A percentile compares a stretch with the other conserved stretches of the same genome.
phyloP scores from a whole-genome alignment of 345 rosid species.

The Murraya koenigii region DNA sequence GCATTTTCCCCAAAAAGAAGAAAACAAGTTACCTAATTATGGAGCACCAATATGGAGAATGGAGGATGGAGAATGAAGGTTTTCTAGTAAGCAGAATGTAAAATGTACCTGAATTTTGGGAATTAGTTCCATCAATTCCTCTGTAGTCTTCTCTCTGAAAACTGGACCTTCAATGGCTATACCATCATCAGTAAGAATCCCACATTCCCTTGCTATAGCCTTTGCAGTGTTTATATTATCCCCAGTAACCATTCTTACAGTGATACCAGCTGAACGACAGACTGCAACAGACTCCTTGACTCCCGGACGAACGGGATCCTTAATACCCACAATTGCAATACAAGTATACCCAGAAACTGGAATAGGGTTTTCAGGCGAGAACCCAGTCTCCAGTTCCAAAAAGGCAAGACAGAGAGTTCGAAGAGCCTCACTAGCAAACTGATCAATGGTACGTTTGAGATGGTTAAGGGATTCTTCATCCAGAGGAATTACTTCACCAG shows the following conservation, averaged over 20 bases:
- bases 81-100: not conserved
- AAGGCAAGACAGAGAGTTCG: constrained; percentile 86
- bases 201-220: constrained; percentile 94
- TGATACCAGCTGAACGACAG: constrained; percentile 86
- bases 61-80: not conserved
- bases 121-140: constrained; percentile 63
- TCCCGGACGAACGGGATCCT: constrained; percentile 94
- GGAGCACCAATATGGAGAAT: not conserved
- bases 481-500: constrained; percentile 71
- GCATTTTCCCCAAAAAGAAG: not conserved
- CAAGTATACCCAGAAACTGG: constrained; percentile 72
- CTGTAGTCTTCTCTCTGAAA: constrained; percentile 75
- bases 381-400: constrained; percentile 52
- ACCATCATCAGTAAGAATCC: constrained; percentile 82
- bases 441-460: constrained; percentile 63
- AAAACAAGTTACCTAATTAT: not conserved
- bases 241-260: constrained; percentile 96
- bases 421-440: constrained; percentile 85
- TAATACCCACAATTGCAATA: constrained; percentile 84
- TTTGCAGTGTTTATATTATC: constrained; percentile 91
- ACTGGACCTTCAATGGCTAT: constrained; percentile 89
- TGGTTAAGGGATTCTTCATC: constrained; percentile 55
- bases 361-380: constrained; percentile 52
- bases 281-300: constrained; percentile 85
- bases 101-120: constrained; percentile 83